A percentile compares a stretch with the other conserved stretches of the same genome.
Conservation (phyloP, 306 rosid species). For the Corylus heterophylla region DNA sequence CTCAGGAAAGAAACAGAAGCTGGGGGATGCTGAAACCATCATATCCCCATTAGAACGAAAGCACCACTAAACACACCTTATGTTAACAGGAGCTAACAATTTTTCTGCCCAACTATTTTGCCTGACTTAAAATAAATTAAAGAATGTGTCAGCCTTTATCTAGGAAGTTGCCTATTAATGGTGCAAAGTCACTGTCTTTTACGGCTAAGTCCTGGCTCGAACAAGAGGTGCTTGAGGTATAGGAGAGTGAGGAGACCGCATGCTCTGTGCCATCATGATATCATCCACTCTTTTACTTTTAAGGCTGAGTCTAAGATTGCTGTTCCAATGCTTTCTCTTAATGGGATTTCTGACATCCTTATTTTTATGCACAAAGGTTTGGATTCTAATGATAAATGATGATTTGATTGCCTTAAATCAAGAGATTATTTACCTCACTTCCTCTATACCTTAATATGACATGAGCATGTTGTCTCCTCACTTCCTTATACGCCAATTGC, state of each 20-base stretch:
- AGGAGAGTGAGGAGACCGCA: constrained; percentile 67
- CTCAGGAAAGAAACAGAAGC: not conserved
- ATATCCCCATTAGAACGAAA: not conserved
- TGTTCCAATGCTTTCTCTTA: constrained; percentile 45
- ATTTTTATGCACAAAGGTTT: constrained; percentile 39
- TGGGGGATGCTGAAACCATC: not conserved
- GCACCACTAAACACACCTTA: not conserved
- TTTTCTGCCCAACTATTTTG: not conserved
- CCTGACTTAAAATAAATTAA: not conserved
- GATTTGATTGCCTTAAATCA: no score
- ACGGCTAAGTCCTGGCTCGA: constrained; percentile 37
- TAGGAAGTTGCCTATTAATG: not conserved
- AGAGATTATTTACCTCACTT: no score
- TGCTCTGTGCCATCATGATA: constrained; percentile 9
- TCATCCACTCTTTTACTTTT: constrained; percentile 65
- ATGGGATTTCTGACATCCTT: constrained; percentile 33
- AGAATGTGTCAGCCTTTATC: not conserved
- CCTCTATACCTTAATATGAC: no score
- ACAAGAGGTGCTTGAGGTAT: constrained; percentile 69
- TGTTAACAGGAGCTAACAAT: no score
- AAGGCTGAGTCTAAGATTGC: constrained; percentile 52
- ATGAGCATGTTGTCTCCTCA: no score
- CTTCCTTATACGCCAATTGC: no score
- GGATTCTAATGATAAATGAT: constrained; percentile 28
- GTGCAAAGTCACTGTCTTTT: not conserved